Conservation (phyloP, 495 filamentous ascomycete genomes). For the Durotheca rogersii region DNA sequence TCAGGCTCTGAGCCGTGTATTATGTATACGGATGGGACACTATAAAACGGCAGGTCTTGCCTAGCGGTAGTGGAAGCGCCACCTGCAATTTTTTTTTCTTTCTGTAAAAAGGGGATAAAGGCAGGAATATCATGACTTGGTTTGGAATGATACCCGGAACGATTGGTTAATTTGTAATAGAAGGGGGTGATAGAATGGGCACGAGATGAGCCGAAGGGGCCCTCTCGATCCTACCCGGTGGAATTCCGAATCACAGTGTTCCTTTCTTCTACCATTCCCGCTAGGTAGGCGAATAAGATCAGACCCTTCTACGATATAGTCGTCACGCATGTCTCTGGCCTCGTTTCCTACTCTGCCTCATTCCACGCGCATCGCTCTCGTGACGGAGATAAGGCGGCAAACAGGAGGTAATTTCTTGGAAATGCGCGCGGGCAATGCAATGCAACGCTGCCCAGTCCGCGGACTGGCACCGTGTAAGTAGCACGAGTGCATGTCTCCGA, state of each 20-base stretch:
- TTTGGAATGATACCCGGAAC: conserved; percentile 33
- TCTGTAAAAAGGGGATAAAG: too few species aligned
- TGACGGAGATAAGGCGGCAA: background rate
- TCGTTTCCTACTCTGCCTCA: too few species aligned
- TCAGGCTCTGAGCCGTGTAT: conserved; percentile 21
- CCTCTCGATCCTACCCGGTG: conserved; percentile 16
- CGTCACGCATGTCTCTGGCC: background rate
- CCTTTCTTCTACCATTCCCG: background rate
- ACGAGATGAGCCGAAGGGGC: conserved; percentile 9
- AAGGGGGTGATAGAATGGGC: background rate
- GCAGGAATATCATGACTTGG: conserved; percentile 20
- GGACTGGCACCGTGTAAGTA: too few species aligned
- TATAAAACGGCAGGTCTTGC: conserved; percentile 12
- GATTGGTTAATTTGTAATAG: conserved; percentile 30
- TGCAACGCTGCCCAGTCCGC: too few species aligned
- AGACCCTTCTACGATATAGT: background rate
- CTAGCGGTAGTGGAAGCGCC: conserved; percentile 9
- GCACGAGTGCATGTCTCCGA: too few species aligned
- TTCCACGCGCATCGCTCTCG: background rate
- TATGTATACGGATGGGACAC: conserved; percentile 3
- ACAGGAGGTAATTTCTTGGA: conserved; percentile 9
- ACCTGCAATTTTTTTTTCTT: conserved; percentile 19
- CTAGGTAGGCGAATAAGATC: background rate
- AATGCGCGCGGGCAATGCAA: conserved; percentile 11
- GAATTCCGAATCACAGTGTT: conserved; percentile 1